Evolutionary conservation across 495 filamentous ascomycete species (phyloP), one percentile per base, ranked within the genome.

Genomic region (Aspergillus bridgeri): DNA sequence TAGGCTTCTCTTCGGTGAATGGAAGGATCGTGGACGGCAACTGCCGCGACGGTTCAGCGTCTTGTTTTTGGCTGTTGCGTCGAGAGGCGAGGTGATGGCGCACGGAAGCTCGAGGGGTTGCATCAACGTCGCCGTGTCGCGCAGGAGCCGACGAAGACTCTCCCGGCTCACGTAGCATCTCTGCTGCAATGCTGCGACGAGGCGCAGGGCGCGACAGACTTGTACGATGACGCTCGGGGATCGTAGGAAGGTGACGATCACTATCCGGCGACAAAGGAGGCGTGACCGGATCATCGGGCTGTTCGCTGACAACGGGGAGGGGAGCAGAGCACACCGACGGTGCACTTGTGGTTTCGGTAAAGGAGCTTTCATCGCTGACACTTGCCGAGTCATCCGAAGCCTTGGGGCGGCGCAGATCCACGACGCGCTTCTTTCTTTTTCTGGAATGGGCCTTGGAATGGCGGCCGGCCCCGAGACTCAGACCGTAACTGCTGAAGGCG

Each of bases 401-500:
- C 66, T 80, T 85, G 42, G 81, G 80, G 57, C 82, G 83, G 6
- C 92, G 87, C 45, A 98, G 73, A 68, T 98, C 92, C 57, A 98
- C 91, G 25, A 98, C 89, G n/a, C 94, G 83, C 58, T 85, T 92
- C 82, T 96, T 98, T 70, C 91, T 89, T 68, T 88, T 92, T 27
- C 90, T 82, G 24, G 82, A 82, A n/a, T 82, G 72, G 23, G 80
- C 73, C 68, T 89, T 87, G 7, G 85, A 81, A 62, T 88, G 82
- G 38, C 84, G 79, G 29, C 82, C 82, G 15, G 84, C 77, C 1
- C 86, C 87, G 42, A 90, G 75, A 20, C 79, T 82, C 43, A 92
- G 74, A 0, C 88, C 87, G 38, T 86, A 65, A 74, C 71, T 66
- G 64, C 70, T 67, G 61, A 78, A 65, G 24, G 69, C 66, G 56